Evolutionary conservation across 495 filamentous ascomycete genomes (phyloP).

Genomic region (Lasiosphaeriaceae sp.): DNA sequence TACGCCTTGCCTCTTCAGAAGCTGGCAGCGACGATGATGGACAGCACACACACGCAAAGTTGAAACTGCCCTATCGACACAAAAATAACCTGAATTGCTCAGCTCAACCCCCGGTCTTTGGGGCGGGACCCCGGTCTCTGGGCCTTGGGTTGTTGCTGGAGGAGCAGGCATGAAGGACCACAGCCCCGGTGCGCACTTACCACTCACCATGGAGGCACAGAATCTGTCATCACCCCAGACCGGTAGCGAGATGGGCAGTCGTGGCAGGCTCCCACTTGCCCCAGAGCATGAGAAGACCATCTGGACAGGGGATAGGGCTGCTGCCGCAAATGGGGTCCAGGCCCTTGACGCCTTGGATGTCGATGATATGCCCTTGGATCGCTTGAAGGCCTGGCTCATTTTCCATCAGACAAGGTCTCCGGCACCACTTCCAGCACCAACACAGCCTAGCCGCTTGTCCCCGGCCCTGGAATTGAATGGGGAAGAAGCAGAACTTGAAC

Average conservation of each 20-base stretch:
- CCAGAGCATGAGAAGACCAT: not conserved
- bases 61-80: not conserved
- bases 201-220: slow-evolving; percentile 2
- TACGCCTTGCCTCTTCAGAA: no score
- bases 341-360: slow-evolving; percentile 18
- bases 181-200: no score
- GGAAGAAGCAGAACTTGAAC: slow-evolving; percentile 5
- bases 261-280: slow-evolving; percentile 5
- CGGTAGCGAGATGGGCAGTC: slow-evolving; percentile 26
- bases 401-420: slow-evolving; percentile 11
- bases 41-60: not conserved
- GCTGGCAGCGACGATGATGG: not conserved
- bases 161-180: not conserved
- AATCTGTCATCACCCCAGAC: slow-evolving; percentile 2
- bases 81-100: not conserved
- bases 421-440: slow-evolving; percentile 10
- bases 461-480: slow-evolving; percentile 9
- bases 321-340: slow-evolving; percentile 13
- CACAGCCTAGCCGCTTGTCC: slow-evolving; percentile 7
- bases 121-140: not conserved
- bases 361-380: slow-evolving; percentile 17
- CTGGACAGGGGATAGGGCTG: slow-evolving; percentile 8
- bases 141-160: not conserved
- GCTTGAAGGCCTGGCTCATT: slow-evolving; percentile 15
- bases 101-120: not conserved